phyloP scores from a whole-genome alignment of 257 asterid species.

The Capsicum pubescens region DNA sequence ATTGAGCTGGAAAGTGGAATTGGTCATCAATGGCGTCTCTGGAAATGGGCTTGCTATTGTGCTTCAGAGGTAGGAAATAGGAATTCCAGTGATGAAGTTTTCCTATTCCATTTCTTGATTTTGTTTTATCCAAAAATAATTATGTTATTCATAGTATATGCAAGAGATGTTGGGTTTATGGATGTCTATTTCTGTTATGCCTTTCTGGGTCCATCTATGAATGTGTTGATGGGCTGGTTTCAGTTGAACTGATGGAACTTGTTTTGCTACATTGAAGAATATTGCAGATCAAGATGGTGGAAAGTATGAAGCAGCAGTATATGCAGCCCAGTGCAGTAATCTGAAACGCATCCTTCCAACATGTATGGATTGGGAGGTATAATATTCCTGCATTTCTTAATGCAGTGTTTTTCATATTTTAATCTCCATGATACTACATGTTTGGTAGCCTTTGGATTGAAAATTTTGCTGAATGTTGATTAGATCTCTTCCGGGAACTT shows the following conservation, averaged over 20 bases:
- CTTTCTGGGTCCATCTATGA: neutral
- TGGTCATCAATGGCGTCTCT: conserved; percentile 90
- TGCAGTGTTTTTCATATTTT: neutral
- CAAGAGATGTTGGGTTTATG: neutral
- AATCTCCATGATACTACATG: neutral
- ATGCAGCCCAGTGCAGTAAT: conserved; percentile 93
- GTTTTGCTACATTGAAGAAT: conserved; percentile 61
- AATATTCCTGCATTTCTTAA: conserved; percentile 24
- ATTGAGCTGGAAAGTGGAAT: conserved; percentile 92
- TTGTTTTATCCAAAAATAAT: neutral
- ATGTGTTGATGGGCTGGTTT: conserved; percentile 17
- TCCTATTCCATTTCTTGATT: conserved; percentile 22
- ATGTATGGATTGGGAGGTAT: conserved; percentile 98
- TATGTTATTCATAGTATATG: neutral
- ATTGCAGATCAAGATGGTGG: conserved; percentile 96
- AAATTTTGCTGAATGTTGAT: neutral
- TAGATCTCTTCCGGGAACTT: neutral
- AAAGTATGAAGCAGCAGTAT: conserved; percentile 87
- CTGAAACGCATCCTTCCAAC: conserved; percentile 89
- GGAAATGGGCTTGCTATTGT: conserved; percentile 99
- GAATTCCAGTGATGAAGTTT: conserved; percentile 4
- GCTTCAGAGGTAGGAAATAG: conserved; percentile 85
- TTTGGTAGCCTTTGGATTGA: conserved; percentile 9
- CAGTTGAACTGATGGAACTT: conserved; percentile 35
- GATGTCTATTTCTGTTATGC: neutral